A percentile compares a stretch with the other conserved stretches of the same genome.
phyloP scores from a whole-genome alignment of 1,284 basidiomycete species.

The Ganoderma resinaceum region DNA sequence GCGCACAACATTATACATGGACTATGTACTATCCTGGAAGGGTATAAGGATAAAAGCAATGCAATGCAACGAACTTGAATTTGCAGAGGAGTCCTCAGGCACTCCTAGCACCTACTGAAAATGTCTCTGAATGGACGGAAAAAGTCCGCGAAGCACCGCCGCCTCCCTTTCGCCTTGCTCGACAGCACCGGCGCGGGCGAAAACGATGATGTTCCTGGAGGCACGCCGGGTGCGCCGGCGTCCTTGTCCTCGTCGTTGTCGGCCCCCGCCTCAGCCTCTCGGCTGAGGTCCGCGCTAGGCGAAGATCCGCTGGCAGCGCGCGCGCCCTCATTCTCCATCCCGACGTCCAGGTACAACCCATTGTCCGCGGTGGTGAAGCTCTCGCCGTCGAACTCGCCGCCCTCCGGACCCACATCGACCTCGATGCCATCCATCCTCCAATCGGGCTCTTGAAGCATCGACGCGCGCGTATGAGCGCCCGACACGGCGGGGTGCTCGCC shows the following conservation, averaged over 20 bases:
- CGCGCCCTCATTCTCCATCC: background rate
- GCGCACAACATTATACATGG: slow-evolving; percentile 1
- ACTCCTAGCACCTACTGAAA: slow-evolving; percentile 1
- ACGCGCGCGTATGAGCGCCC: background rate
- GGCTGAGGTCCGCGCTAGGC: background rate
- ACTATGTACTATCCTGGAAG: background rate
- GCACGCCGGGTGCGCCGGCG: background rate
- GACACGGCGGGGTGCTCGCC: too few relatives aligned
- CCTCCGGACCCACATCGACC: background rate
- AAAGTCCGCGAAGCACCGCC: slow-evolving; percentile 7
- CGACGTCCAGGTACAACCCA: background rate
- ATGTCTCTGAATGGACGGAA: slow-evolving; percentile 7
- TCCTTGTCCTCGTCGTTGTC: background rate
- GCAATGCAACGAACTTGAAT: background rate
- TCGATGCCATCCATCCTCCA: background rate
- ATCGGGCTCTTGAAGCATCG: background rate
- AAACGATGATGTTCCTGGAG: background rate
- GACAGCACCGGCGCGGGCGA: background rate
- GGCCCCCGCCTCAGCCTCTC: background rate
- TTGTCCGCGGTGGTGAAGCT: slow-evolving; percentile 11
- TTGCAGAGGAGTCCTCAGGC: background rate
- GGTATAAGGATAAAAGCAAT: background rate
- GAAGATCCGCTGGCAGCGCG: background rate
- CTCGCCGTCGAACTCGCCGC: background rate
- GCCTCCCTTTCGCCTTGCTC: slow-evolving; percentile 8